These are phyloP conservation scores for Hyparrhenia diplandra DNA, from an alignment of 176 grass and related monocot species.

Conservation along the genomic window DNA sequence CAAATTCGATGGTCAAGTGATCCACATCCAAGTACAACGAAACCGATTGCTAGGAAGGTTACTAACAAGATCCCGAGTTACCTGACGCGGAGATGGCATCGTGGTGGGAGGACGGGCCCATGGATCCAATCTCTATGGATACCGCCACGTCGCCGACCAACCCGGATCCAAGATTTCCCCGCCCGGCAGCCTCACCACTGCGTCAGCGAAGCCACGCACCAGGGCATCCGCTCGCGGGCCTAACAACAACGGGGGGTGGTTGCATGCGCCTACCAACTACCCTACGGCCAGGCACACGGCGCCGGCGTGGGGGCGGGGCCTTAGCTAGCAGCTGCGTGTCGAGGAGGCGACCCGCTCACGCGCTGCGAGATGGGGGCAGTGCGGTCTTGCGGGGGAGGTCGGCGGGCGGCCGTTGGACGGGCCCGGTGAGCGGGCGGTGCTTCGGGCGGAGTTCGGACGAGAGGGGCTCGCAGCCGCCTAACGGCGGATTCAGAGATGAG, in stretches of 20 bases:
- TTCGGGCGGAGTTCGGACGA: neutral
- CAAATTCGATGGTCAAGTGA: neutral
- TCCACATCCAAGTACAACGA: neutral
- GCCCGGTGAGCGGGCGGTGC: neutral
- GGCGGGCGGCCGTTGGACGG: neutral
- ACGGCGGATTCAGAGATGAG: no score
- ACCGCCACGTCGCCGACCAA: conserved; percentile 23
- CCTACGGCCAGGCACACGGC: no score
- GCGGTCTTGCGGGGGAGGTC: neutral
- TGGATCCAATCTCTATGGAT: conserved; percentile 45
- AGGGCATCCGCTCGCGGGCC: no score
- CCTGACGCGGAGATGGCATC: conserved; percentile 21
- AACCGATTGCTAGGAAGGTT: neutral
- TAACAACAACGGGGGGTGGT: no score
- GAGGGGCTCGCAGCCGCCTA: no score
- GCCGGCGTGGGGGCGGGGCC: no score
- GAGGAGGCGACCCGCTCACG: neutral
- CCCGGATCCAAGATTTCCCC: conserved; percentile 11
- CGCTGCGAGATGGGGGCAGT: neutral
- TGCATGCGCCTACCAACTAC: no score
- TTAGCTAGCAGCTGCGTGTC: no score
- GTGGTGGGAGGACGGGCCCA: conserved; percentile 33
- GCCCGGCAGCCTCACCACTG: no score
- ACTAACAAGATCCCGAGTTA: neutral
- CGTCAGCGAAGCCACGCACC: no score